These are phyloP conservation scores for Copromyces sp. DNA, from an alignment of 495 filamentous ascomycete genomes.

Conservation along the genomic window DNA sequence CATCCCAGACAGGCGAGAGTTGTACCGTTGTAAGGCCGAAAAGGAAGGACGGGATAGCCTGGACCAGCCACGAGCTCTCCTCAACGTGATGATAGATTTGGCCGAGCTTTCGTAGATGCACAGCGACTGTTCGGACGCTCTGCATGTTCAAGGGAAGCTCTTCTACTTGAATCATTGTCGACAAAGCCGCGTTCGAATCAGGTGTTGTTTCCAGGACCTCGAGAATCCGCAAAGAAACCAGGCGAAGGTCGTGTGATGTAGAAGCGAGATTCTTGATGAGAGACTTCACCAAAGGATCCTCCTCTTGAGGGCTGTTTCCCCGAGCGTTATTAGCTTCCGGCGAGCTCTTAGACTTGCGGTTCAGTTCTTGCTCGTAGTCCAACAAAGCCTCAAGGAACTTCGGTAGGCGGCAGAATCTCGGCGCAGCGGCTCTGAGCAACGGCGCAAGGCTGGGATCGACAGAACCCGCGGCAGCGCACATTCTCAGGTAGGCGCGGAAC, in stretches of 20 bases:
- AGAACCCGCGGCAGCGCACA: constrained; percentile 36
- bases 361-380: constrained; percentile 45
- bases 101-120: constrained; percentile 72
- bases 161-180: constrained; percentile 60
- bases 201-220: constrained; percentile 31
- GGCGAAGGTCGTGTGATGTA: constrained; percentile 59
- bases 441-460: constrained; percentile 46
- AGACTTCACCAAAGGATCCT: constrained; percentile 47
- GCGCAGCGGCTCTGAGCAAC: constrained; percentile 48
- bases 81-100: constrained; percentile 46
- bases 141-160: constrained; percentile 65
- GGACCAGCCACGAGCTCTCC: constrained; percentile 53
- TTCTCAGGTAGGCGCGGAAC: constrained; percentile 43
- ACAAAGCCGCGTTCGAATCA: constrained; percentile 33
- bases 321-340: constrained; percentile 18
- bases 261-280: constrained; percentile 62
- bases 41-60: constrained; percentile 67
- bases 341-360: constrained; percentile 22
- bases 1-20: constrained; percentile 75
- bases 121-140: constrained; percentile 61
- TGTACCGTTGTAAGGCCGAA: constrained; percentile 85
- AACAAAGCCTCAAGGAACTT: constrained; percentile 59
- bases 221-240: constrained; percentile 61
- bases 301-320: constrained; percentile 30
- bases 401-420: constrained; percentile 48